phyloP scores from a whole-genome alignment of 1,139 yeast species.

The Kodamaea sp. region DNA sequence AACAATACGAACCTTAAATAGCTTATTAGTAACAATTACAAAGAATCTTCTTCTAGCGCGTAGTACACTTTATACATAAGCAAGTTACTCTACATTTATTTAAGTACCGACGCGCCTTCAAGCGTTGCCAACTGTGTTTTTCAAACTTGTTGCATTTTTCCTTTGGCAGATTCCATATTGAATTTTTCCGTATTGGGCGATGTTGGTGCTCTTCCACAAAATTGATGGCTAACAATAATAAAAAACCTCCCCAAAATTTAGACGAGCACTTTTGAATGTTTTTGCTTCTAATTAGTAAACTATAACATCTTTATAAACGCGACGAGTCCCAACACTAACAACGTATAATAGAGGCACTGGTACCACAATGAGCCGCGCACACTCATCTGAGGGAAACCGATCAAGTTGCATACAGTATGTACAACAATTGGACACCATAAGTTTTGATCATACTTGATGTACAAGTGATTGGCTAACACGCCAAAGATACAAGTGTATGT shows the following conservation, averaged over 20 bases:
- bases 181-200: no score
- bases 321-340: slow-evolving; percentile 43
- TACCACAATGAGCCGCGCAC: slow-evolving; percentile 15
- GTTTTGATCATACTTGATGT: slow-evolving; percentile 43
- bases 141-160: no score
- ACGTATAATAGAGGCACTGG: slow-evolving; percentile 33
- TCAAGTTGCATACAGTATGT: slow-evolving; percentile 72
- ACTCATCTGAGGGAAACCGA: slow-evolving; percentile 66
- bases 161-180: no score
- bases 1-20: no score
- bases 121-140: no score
- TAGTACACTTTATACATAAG: no score
- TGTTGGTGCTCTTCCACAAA: no score
- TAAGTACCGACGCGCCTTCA: no score
- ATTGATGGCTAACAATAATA: no score
- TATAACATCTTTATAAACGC: slow-evolving; percentile 23
- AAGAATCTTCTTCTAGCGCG: no score
- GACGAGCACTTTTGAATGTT: neutral
- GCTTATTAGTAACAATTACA: no score
- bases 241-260: neutral
- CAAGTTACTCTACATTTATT: no score
- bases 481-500: slow-evolving; percentile 81
- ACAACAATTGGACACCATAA: slow-evolving; percentile 61
- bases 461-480: slow-evolving; percentile 61
- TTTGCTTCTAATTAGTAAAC: slow-evolving; percentile 1